phyloP scores from a whole-genome alignment of 225 moss, liverwort and hornwort genomes.

The Sphagnum contortum region DNA sequence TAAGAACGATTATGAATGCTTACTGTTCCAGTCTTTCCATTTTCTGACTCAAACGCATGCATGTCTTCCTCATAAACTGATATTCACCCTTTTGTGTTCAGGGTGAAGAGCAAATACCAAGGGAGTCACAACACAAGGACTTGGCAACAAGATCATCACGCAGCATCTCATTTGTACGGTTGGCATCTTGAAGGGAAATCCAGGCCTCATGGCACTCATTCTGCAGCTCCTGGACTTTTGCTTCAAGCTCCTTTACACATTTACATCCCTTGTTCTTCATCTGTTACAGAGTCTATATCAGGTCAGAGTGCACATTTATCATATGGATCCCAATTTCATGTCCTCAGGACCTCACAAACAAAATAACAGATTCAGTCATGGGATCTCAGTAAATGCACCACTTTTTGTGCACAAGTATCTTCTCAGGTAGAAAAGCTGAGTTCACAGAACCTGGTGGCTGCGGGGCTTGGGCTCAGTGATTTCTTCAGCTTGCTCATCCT shows the following conservation, averaged over 20 bases:
- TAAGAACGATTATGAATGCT: too few species aligned
- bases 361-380: too few species aligned
- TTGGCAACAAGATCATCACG: slow-evolving; percentile 71
- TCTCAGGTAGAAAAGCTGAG: too few species aligned
- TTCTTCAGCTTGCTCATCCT: slow-evolving; percentile 33
- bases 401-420: too few species aligned
- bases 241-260: slow-evolving; percentile 40
- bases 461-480: slow-evolving; percentile 49
- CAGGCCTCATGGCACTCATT: slow-evolving; percentile 90
- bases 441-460: slow-evolving; percentile 26
- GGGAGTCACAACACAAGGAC: slow-evolving; percentile 58
- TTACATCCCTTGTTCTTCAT: slow-evolving; percentile 46
- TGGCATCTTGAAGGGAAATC: slow-evolving; percentile 80
- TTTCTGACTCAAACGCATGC: too few species aligned
- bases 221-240: slow-evolving; percentile 54
- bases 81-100: too few species aligned
- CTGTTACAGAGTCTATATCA: slow-evolving; percentile 10
- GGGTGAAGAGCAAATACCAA: slow-evolving; percentile 33
- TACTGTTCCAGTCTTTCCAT: too few species aligned
- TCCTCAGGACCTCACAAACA: too few species aligned
- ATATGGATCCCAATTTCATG: too few species aligned
- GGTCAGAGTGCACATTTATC: too few species aligned
- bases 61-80: too few species aligned
- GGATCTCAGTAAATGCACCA: too few species aligned
- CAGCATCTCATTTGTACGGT: slow-evolving; percentile 66